A percentile compares a stretch with the other conserved stretches of the same genome.
These are phyloP conservation scores for Rhodosorus marinus DNA, from an alignment of 23 red algal genomes.

Conservation along the genomic window DNA sequence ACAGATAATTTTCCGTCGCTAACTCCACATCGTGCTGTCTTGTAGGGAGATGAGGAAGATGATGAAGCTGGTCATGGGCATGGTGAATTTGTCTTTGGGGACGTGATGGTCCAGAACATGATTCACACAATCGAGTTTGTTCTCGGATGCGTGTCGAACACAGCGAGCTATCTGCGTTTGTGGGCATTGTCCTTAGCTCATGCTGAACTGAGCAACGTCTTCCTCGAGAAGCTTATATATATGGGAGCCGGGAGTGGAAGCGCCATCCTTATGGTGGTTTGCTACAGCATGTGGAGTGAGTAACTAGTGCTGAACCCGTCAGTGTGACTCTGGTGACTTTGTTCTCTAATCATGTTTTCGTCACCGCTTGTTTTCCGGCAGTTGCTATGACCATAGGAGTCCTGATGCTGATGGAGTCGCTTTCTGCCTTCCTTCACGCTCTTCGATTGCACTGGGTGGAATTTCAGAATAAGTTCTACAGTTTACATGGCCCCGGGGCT, in stretches of 20 bases:
- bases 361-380: too few species aligned
- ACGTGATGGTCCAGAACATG: slow-evolving; percentile 82
- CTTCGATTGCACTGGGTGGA: slow-evolving; percentile 89
- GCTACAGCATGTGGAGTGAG: slow-evolving; percentile 85
- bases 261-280: slow-evolving; percentile 34
- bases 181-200: slow-evolving; percentile 94
- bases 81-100: slow-evolving; percentile 48
- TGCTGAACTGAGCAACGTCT: slow-evolving; percentile 64
- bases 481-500: slow-evolving; percentile 52
- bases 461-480: slow-evolving; percentile 94
- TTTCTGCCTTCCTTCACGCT: slow-evolving; percentile 87
- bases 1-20: too few species aligned
- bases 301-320: too few species aligned
- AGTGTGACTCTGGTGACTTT: too few species aligned
- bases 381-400: slow-evolving; percentile 77
- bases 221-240: slow-evolving; percentile 84
- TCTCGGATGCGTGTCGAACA: slow-evolving; percentile 83
- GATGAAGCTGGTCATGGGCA: too few species aligned
- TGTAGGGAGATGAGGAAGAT: too few species aligned
- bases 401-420: slow-evolving; percentile 86
- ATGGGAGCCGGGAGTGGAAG: slow-evolving; percentile 31
- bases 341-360: too few species aligned
- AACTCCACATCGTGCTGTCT: too few species aligned
- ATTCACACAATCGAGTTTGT: slow-evolving; percentile 99
- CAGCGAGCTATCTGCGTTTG: slow-evolving; percentile 77